Conservation (phyloP, 257 asterid species). For the Forsythia viridissima region DNA sequence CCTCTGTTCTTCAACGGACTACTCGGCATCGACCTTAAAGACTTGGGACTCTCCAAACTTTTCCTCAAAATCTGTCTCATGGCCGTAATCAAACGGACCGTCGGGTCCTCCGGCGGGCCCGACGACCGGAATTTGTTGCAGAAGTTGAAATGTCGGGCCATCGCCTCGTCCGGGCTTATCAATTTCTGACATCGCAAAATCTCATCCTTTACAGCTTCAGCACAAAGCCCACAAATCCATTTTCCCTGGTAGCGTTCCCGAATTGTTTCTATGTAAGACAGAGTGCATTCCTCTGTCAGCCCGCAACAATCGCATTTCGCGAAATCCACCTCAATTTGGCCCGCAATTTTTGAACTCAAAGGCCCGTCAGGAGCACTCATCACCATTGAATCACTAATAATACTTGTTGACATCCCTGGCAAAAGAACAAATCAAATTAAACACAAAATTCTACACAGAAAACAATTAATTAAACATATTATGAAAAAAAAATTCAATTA, state of each 20-base stretch:
- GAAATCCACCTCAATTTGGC: slow-evolving; percentile 59
- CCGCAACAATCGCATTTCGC: slow-evolving; percentile 92
- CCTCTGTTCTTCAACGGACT: slow-evolving; percentile 53
- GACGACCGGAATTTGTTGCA: slow-evolving; percentile 60
- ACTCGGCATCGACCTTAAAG: slow-evolving; percentile 59
- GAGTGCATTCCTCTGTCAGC: slow-evolving; percentile 84
- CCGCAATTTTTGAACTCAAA: slow-evolving; percentile 21
- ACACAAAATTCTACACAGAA: neutral
- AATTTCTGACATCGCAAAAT: slow-evolving; percentile 54
- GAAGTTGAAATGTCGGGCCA: slow-evolving; percentile 65
- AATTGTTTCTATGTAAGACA: slow-evolving; percentile 60
- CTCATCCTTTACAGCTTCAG: slow-evolving; percentile 88
- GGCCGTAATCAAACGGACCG: slow-evolving; percentile 55
- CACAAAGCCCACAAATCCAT: slow-evolving; percentile 96
- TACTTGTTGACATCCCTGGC: slow-evolving; percentile 52
- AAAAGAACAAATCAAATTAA: slow-evolving; percentile 16
- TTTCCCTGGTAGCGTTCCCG: slow-evolving; percentile 76
- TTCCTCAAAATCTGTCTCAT: slow-evolving; percentile 55
- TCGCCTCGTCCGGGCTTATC: slow-evolving; percentile 66
- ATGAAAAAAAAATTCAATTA: slow-evolving; percentile 22
- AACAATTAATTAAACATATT: neutral
- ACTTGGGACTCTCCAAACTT: slow-evolving; percentile 60
- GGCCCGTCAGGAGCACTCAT: slow-evolving; percentile 45
- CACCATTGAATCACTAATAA: slow-evolving; percentile 52
- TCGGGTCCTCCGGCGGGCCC: slow-evolving; percentile 53